Conservation (phyloP, 345 rosid species). For the Eutrema yunnanense region DNA sequence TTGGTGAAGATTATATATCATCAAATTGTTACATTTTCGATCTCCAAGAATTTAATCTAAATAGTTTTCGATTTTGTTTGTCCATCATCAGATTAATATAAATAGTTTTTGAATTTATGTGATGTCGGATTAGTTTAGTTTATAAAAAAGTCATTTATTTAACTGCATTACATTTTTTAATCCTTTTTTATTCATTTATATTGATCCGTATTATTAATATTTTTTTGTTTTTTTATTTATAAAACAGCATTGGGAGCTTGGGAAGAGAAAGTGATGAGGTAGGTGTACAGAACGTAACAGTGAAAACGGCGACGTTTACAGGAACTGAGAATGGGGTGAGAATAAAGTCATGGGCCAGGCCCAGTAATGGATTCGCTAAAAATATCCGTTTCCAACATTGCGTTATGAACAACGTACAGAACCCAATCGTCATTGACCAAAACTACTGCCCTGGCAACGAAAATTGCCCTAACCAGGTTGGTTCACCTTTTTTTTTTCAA, state of each 20-base stretch:
- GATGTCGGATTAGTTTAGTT: too few species aligned
- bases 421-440: conserved; percentile 57
- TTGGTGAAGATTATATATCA: not conserved
- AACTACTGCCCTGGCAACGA: conserved; percentile 45
- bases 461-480: conserved; percentile 36
- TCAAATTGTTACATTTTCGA: not conserved
- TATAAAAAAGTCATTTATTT: too few species aligned
- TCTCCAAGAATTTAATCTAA: too few species aligned
- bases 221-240: not conserved
- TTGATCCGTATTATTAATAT: too few species aligned
- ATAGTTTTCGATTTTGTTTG: too few species aligned
- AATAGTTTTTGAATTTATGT: too few species aligned
- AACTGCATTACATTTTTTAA: too few species aligned
- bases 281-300: conserved; percentile 49
- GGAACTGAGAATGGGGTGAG: conserved; percentile 50
- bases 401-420: conserved; percentile 39
- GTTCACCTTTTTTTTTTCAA: not conserved
- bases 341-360: conserved; percentile 61
- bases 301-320: conserved; percentile 29
- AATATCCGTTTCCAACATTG: conserved; percentile 35
- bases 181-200: too few species aligned
- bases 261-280: conserved; percentile 33
- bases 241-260: conserved; percentile 44
- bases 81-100: too few species aligned
- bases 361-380: conserved; percentile 45